phyloP scores from a whole-genome alignment of 495 filamentous ascomycete species.

The Penicillium chermesinum region DNA sequence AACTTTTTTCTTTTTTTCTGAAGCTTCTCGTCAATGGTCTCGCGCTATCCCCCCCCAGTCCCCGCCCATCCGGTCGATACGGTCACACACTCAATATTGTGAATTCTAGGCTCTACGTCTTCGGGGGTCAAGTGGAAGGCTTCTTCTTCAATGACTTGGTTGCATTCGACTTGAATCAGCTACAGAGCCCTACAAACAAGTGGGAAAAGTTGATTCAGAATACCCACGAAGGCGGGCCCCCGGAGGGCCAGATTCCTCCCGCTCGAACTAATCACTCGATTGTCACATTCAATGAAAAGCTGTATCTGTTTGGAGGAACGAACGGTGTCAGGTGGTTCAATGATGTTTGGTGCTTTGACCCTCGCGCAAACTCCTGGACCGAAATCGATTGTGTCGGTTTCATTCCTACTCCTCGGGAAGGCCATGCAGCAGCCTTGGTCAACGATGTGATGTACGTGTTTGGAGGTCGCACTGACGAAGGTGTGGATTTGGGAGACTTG shows the following conservation, averaged over 20 bases:
- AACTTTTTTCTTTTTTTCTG: constrained; percentile 10
- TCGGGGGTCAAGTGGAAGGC: constrained; percentile 95
- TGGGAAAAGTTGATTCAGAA: constrained; percentile 89
- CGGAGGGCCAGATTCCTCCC: constrained; percentile 69
- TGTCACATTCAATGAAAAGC: constrained; percentile 85
- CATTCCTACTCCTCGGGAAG: constrained; percentile 88
- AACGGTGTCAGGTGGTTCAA: constrained; percentile 96
- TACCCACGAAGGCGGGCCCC: constrained; percentile 61
- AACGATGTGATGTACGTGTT: constrained; percentile 99
- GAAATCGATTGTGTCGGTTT: constrained; percentile 95
- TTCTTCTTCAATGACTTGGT: constrained; percentile 98
- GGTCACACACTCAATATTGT: constrained; percentile 95
- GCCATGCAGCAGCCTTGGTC: constrained; percentile 88
- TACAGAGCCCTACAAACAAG: constrained; percentile 80
- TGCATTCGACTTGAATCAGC: constrained; percentile 90
- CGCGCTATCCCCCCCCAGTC: constrained; percentile 77
- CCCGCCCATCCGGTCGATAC: constrained; percentile 84
- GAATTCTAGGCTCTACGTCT: constrained; percentile 93
- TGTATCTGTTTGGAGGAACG: constrained; percentile 96
- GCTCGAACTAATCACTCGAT: constrained; percentile 93
- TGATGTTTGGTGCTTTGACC: constrained; percentile 96
- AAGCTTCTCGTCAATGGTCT: constrained; percentile 98
- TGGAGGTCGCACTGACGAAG: constrained; percentile 91
- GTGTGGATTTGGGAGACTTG: constrained; percentile 84
- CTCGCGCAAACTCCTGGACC: constrained; percentile 72